Evolutionary conservation across 495 filamentous ascomycete species (phyloP).

Genomic region (Aspergillus ostianus): DNA sequence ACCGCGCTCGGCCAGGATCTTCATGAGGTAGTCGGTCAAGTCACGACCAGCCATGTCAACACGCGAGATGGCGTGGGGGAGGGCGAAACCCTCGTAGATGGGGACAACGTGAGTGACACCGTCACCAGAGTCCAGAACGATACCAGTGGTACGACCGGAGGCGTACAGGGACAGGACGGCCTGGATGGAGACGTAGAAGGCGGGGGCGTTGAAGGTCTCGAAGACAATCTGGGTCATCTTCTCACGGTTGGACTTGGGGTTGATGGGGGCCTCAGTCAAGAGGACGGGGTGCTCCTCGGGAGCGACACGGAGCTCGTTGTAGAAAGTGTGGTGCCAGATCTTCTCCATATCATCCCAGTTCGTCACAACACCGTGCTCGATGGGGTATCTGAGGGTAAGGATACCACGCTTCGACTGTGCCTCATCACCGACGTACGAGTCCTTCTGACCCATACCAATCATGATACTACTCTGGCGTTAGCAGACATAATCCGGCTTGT

Average conservation of each 20-base stretch:
- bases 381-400: slow-evolving; percentile 97
- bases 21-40: slow-evolving; percentile 99
- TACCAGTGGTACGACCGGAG: slow-evolving; percentile 99
- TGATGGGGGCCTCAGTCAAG: slow-evolving; percentile 98
- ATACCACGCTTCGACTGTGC: slow-evolving; percentile 99
- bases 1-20: slow-evolving; percentile 97
- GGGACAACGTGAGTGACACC: slow-evolving; percentile 99
- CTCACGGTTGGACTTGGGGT: slow-evolving; percentile 99
- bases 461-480: slow-evolving; percentile 73
- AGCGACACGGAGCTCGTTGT: slow-evolving; percentile 99
- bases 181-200: slow-evolving; percentile 99
- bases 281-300: slow-evolving; percentile 99
- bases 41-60: slow-evolving; percentile 99
- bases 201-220: slow-evolving; percentile 99
- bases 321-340: slow-evolving; percentile 99
- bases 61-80: slow-evolving; percentile 98
- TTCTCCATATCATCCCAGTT: slow-evolving; percentile 99
- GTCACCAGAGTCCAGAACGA: slow-evolving; percentile 99
- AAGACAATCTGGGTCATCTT: slow-evolving; percentile 99
- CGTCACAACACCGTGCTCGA: slow-evolving; percentile 99
- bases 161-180: slow-evolving; percentile 98
- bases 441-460: slow-evolving; percentile 99
- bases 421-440: slow-evolving; percentile 99
- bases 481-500: slow-evolving; percentile 1
- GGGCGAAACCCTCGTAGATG: slow-evolving; percentile 99